These are phyloP conservation scores for Fagopyrum tataricum DNA, from an alignment of 148 eudicot genomes.

Conservation along the genomic window DNA sequence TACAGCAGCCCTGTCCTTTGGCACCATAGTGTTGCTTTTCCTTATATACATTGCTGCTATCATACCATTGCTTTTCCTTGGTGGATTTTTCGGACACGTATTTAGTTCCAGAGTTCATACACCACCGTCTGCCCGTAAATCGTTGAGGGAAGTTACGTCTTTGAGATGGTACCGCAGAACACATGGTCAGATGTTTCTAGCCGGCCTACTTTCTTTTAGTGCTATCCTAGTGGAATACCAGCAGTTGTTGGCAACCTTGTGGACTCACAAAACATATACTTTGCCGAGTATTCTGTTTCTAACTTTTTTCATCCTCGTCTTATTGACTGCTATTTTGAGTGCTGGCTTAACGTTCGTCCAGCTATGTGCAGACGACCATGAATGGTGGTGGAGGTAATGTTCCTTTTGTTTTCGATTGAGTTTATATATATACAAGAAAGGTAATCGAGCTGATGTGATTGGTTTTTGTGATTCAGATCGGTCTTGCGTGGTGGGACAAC, in stretches of 20 bases:
- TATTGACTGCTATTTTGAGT: conserved; percentile 38
- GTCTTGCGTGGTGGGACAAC: conserved; percentile 65
- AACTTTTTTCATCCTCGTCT: conserved; percentile 46
- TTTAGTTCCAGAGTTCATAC: conserved; percentile 31
- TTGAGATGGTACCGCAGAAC: conserved; percentile 56
- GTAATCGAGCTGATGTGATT: neutral
- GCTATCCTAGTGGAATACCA: conserved; percentile 67
- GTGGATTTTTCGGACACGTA: conserved; percentile 56
- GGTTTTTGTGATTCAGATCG: conserved; percentile 43
- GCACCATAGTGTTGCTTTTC: conserved; percentile 47
- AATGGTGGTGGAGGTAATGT: conserved; percentile 74
- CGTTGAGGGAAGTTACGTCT: conserved; percentile 49
- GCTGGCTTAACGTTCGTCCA: conserved; percentile 36
- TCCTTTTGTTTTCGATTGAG: no score
- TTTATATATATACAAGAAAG: neutral
- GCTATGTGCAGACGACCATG: conserved; percentile 27
- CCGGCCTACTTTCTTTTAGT: conserved; percentile 75
- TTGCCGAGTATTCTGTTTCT: conserved; percentile 36
- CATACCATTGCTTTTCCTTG: conserved; percentile 54
- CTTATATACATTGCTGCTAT: conserved; percentile 31
- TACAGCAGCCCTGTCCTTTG: conserved; percentile 64
- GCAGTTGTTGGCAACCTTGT: conserved; percentile 55
- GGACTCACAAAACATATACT: conserved; percentile 74
- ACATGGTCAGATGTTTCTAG: conserved; percentile 56
- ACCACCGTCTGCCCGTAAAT: conserved; percentile 46